A percentile compares a stretch with the other conserved stretches of the same genome.
Evolutionary conservation across 805 yeast species (phyloP).

Genomic region (Saturnispora besseyi): DNA sequence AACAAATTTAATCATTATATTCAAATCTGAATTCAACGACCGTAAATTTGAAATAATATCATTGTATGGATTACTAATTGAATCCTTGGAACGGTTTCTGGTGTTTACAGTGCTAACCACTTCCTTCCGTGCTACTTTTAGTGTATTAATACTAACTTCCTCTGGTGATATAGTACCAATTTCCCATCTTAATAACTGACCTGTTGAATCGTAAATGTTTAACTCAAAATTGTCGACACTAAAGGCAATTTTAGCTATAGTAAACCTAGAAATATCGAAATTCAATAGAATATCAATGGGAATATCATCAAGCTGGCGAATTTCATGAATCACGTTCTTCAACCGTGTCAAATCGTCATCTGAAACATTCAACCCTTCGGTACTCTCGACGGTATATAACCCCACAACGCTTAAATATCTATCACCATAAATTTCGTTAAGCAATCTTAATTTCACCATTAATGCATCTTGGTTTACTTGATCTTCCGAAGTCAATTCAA

Average conservation of each 20-base stretch:
- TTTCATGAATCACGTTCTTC: not conserved
- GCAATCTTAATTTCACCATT: constrained; percentile 10
- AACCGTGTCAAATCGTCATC: not conserved
- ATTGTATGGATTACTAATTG: not conserved
- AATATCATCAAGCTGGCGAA: not conserved
- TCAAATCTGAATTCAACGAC: not conserved
- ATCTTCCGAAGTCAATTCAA: constrained; percentile 8
- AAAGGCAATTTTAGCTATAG: not conserved
- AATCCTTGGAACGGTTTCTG: too few species aligned
- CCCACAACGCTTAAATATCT: constrained; percentile 20
- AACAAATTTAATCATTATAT: constrained; percentile 10
- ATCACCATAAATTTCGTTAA: constrained; percentile 19
- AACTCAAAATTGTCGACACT: not conserved
- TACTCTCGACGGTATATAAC: constrained; percentile 12
- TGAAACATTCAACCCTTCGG: not conserved
- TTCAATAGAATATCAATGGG: not conserved
- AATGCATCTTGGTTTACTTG: not conserved
- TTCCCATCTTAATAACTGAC: not conserved
- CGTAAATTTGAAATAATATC: not conserved
- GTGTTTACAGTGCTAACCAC: not conserved
- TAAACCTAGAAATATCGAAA: not conserved
- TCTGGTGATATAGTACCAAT: constrained; percentile 1
- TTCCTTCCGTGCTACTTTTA: not conserved
- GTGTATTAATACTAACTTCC: not conserved
- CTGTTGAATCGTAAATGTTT: not conserved